Base-by-base conservation (phyloP, 1,284 basidiomycete species). In the Mrakiaceae sp. region DNA sequence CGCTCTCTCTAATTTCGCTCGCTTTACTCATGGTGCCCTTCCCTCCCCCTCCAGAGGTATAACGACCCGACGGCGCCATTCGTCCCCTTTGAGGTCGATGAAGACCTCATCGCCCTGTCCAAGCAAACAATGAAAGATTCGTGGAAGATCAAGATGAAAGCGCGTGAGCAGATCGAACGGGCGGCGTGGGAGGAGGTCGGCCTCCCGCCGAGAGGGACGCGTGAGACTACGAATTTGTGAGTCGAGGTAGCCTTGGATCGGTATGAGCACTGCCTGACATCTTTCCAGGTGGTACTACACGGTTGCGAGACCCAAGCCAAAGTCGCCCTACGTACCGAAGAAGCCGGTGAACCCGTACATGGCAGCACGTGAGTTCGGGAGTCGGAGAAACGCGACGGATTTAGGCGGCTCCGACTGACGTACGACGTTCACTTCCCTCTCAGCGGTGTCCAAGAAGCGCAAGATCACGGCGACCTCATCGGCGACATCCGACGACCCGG, bases 81-180 rank as follows among this genome's bases (percentile, higher is more conserved):
- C 43, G 47, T 39, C 14, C 51, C 60, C 3, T 61, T 61, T 43
- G 42, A 53, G n/a, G 60, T 48, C 42, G 60, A 61, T 27, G n/a
- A n/a, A 44, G 51, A 52, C n/a, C 14, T 61, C 16, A n/a, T 61
- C 43, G 49, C 40, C 16, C 60, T 61, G 4, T 61, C 60, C 60
- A 52, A 50, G n/a, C 60, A 61, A 27, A 5, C 12, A 39, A 49
- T 12, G 7, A 39, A 39, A 9, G 60, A 61, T 27, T 61, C 60
- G 39, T 61, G 60, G 60, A 61, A 61, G 39, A 52, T 53, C 48
- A 61, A 53, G 60, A 51, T 61, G 39, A 40, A 61, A 16, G 60
- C 48, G n/a, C 42, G 47, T 40, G 50, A 53, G 42, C 60, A 61
- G 51, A 27, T 44, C 12, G 43, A 50, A 39, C 40, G 60, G 42